Conservation (phyloP, 164 flowering plant genomes). For the Piper betle region DNA sequence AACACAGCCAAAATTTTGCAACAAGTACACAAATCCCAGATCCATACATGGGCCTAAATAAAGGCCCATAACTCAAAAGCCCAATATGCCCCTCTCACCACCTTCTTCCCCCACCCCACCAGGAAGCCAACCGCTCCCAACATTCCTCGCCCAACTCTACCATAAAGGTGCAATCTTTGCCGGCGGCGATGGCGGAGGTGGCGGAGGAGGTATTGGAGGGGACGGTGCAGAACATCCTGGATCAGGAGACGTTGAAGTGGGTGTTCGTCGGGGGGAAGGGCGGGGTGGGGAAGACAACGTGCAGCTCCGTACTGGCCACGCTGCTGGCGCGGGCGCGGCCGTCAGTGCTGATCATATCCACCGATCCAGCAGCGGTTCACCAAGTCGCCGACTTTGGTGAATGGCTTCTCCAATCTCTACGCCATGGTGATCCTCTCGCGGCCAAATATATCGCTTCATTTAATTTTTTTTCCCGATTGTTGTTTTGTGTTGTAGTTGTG, state of each 20-base stretch:
- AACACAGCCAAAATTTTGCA: no score
- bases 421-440: conserved; percentile 52
- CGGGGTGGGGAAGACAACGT: conserved; percentile 94
- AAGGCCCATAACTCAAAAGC: no score
- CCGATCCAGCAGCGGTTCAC: conserved; percentile 91
- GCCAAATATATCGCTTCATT: not conserved
- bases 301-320: conserved; percentile 72
- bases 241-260: conserved; percentile 81
- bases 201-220: conserved; percentile 42
- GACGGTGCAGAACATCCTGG: conserved; percentile 59
- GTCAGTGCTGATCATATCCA: conserved; percentile 82
- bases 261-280: conserved; percentile 98
- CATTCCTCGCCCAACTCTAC: no score
- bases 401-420: conserved; percentile 74
- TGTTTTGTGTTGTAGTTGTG: not conserved
- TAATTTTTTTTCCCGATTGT: no score
- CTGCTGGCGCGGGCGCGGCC: conserved; percentile 53
- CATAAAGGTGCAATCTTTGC: not conserved
- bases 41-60: no score
- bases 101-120: no score
- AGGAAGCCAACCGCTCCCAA: no score
- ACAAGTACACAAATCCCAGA: no score
- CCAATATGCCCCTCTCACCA: no score
- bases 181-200: conserved; percentile 20
- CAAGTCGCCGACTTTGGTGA: conserved; percentile 72